These are phyloP conservation scores for Microdochium nivale DNA, from an alignment of 2,329 filamentous ascomycete genomes.

Conservation along the genomic window DNA sequence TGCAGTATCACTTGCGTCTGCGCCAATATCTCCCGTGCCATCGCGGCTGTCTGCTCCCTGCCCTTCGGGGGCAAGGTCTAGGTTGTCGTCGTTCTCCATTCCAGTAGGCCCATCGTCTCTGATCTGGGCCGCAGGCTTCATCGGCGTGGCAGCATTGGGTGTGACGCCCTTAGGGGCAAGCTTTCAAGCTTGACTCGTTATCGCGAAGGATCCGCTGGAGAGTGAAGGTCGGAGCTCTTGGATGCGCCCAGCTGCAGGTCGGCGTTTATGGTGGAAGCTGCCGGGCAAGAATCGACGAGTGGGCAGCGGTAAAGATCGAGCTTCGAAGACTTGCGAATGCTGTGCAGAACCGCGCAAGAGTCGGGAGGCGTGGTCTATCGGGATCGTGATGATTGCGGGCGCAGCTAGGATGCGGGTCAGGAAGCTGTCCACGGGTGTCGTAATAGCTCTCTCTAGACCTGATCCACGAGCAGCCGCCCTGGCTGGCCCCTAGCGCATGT, in stretches of 20 bases:
- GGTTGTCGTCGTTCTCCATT: conserved; percentile 28
- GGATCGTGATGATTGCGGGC: too few species aligned
- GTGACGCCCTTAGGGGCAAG: conserved; percentile 14
- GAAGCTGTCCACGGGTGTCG: background rate
- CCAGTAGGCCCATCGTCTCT: conserved; percentile 30
- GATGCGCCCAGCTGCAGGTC: background rate
- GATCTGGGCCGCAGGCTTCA: conserved; percentile 18
- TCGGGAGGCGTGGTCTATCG: too few species aligned
- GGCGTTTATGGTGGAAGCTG: too few species aligned
- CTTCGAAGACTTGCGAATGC: too few species aligned
- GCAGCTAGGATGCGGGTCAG: too few species aligned
- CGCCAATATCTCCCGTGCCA: too few species aligned
- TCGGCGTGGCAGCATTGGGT: conserved; percentile 14
- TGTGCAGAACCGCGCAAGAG: too few species aligned
- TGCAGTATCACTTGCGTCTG: conserved; percentile 30
- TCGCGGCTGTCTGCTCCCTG: conserved; percentile 15
- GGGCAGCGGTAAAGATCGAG: too few species aligned
- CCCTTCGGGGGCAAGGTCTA: conserved; percentile 32
- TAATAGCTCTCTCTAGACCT: background rate
- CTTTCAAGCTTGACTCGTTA: background rate
- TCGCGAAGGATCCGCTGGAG: background rate
- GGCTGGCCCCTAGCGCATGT: background rate
- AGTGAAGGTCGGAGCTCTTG: background rate
- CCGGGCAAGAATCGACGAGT: too few species aligned
- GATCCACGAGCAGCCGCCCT: background rate